Base-by-base conservation (phyloP, 2,329 filamentous ascomycete species). In the Didymella arachidicola region DNA sequence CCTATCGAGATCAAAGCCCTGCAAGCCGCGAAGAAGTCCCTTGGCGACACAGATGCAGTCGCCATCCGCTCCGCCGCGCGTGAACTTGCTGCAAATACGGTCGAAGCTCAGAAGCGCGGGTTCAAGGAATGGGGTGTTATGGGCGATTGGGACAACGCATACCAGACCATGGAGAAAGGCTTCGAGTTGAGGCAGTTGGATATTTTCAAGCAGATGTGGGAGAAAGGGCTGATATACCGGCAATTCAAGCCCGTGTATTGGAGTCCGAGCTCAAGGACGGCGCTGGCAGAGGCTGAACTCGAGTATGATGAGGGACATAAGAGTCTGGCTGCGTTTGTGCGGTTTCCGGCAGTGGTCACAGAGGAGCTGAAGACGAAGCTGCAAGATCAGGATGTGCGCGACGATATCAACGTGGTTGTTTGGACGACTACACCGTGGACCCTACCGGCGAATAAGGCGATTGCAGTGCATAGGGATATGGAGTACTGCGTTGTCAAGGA, bases 371-470 rank as follows among this genome's bases (percentile, higher is more conserved):
- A 71, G 45, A 69, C 78, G 7, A 59, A 57, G 42, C 32, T 57
- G 27, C 41, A 34, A 7, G 34, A 8, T 5, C 61, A 55, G 41
- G 42, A 36, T 27, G 46, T 74, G 0, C 12, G 53, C 4, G 63
- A 62, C 1, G 58, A 66, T 0, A 27, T 97, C 11, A 89, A 84
- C 73, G 92, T 90, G n/a, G 84, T 95, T n/a, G 91, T 98, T 50
- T 99, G 95, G 95, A 99, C 95, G 2, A 99, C 95, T 0, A 99
- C 95, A 0, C 95, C 95, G 0, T 99, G 95, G 95, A 99, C 95
- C 0, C 81, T 99, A 5, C 94, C 95, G 0, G 93, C 94, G 2
- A 99, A 99, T 74, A 87, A 87, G 72, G 93, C 92, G 0, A 93
- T 99, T 73, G 93, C 92, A 2, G 84, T 98, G 34, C 87, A 92